These are phyloP conservation scores for Aspergillus carbonarius DNA, from an alignment of 2,329 filamentous ascomycete genomes.

Conservation along the genomic window DNA sequence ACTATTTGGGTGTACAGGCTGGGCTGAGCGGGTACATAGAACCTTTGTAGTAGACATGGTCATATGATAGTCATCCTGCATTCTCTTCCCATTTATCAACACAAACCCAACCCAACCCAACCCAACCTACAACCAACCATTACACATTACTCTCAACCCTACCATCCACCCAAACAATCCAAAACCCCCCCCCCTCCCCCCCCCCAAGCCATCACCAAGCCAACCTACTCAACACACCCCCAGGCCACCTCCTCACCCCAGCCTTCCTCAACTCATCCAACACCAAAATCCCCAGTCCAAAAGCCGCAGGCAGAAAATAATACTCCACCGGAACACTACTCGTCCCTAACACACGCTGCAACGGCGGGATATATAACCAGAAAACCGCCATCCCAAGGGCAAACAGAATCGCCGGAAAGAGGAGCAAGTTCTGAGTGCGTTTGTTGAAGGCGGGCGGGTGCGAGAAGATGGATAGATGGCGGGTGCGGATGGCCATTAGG, in stretches of 20 bases:
- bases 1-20: neutral
- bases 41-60: too few species aligned
- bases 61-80: too few species aligned
- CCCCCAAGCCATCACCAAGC: conserved; percentile 61
- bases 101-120: neutral
- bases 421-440: conserved; percentile 63
- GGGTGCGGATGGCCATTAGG: conserved; percentile 66
- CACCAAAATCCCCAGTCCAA: conserved; percentile 64
- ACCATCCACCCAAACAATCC: too few species aligned
- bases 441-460: conserved; percentile 68
- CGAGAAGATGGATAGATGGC: conserved; percentile 67
- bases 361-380: conserved; percentile 65
- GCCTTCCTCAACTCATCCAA: conserved; percentile 69
- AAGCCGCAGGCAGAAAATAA: conserved; percentile 74
- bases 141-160: too few species aligned
- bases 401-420: conserved; percentile 71
- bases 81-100: too few species aligned
- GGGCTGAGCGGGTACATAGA: too few species aligned
- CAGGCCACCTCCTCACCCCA: conserved; percentile 59
- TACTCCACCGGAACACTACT: conserved; percentile 66
- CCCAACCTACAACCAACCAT: neutral
- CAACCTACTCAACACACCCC: conserved; percentile 56
- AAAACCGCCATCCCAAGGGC: conserved; percentile 68
- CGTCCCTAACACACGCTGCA: conserved; percentile 63
- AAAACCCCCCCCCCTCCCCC: too few species aligned